phyloP scores from a whole-genome alignment of 345 rosid species.

The Camelina sativa region DNA sequence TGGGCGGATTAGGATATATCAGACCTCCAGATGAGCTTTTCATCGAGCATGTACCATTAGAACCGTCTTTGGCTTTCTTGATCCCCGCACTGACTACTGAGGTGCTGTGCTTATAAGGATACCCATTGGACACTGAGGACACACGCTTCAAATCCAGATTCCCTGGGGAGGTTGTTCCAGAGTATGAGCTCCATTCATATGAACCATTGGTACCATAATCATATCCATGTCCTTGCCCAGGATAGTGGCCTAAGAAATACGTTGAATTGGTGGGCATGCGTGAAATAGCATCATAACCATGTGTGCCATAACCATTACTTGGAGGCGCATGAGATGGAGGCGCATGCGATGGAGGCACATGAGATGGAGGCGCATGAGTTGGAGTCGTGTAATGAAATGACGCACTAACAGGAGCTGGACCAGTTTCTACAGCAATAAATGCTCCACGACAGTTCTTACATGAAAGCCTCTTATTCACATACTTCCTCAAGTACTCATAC shows the following conservation, averaged over 20 bases:
- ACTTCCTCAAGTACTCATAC: conserved; percentile 95
- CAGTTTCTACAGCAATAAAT: conserved; percentile 83
- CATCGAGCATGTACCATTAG: conserved; percentile 56
- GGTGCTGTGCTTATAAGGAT: conserved; percentile 57
- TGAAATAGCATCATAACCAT: conserved; percentile 67
- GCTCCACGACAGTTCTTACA: conserved; percentile 99
- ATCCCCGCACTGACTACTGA: conserved; percentile 50
- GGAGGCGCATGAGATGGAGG: conserved; percentile 57
- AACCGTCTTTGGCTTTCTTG: conserved; percentile 55
- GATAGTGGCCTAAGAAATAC: conserved; percentile 65
- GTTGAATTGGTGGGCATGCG: conserved; percentile 75
- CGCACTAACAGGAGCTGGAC: conserved; percentile 80
- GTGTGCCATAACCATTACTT: conserved; percentile 63
- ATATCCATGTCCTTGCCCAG: conserved; percentile 79
- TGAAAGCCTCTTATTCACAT: conserved; percentile 92
- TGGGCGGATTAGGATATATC: conserved; percentile 40
- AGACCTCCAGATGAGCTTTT: conserved; percentile 43
- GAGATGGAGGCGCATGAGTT: conserved; percentile 59
- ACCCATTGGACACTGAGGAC: conserved; percentile 54
- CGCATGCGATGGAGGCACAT: conserved; percentile 51
- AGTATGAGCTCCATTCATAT: conserved; percentile 71
- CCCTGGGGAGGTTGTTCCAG: conserved; percentile 66
- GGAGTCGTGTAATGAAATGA: conserved; percentile 69
- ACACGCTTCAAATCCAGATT: conserved; percentile 61
- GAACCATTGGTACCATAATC: conserved; percentile 77